Conservation (phyloP, 805 yeast genomes). For the Cephaloascus albidus region DNA sequence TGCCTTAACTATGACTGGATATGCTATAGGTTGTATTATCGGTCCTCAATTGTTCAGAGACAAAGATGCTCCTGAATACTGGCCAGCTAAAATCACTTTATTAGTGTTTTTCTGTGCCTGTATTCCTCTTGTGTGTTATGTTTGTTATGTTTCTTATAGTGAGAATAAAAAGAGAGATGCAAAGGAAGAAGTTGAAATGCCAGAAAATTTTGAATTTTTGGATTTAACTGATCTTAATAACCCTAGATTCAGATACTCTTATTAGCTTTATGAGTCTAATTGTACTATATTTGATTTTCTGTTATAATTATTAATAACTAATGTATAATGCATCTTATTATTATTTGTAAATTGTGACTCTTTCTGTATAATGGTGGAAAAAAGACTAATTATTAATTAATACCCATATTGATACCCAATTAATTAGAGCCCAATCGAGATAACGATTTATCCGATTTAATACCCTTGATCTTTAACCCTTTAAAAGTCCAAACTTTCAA, state of each 20-base stretch:
- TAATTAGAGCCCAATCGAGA: no score
- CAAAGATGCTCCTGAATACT: constrained; percentile 42
- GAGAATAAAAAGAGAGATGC: constrained; percentile 45
- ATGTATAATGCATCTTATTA: no score
- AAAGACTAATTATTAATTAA: no score
- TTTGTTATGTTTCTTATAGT: constrained; percentile 31
- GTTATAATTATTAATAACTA: no score
- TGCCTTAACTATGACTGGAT: constrained; percentile 52
- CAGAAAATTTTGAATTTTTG: constrained; percentile 33
- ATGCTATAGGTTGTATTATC: constrained; percentile 55
- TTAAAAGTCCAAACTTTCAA: no score
- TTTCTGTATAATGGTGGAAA: no score
- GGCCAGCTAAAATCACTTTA: constrained; percentile 48
- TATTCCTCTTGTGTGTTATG: constrained; percentile 29
- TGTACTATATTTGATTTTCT: no score
- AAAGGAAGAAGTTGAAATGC: constrained; percentile 3
- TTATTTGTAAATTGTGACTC: no score
- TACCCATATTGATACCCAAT: no score
- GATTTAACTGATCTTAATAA: constrained; percentile 57
- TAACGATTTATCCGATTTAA: no score
- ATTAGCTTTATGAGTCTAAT: constrained; percentile 10
- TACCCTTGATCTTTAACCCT: no score
- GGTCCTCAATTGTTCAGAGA: constrained; percentile 63
- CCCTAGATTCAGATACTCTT: constrained; percentile 45
- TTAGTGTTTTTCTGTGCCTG: constrained; percentile 40